Evolutionary conservation across 139 green algal species (phyloP).

Genomic region (Chlorella sp.): DNA sequence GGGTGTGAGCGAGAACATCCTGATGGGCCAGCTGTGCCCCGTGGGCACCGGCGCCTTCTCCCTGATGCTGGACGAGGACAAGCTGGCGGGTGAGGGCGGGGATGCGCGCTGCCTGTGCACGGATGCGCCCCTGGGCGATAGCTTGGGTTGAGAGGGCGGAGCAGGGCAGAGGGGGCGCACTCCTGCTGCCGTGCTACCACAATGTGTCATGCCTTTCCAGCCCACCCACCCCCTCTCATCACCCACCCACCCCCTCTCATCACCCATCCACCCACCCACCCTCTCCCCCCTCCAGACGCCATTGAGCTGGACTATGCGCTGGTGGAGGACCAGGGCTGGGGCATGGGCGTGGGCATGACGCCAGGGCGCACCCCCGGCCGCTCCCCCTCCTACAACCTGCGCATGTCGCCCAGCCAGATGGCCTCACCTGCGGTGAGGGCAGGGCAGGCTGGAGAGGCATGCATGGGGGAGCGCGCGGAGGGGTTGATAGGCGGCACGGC

Average conservation of each 20-base stretch:
- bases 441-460: no score
- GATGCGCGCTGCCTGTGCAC: no score
- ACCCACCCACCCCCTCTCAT: neutral
- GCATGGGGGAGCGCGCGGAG: no score
- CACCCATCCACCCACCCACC: neutral
- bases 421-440: constrained; percentile 38
- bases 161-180: neutral
- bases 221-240: neutral
- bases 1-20: constrained; percentile 97
- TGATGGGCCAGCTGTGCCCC: constrained; percentile 94
- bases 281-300: constrained; percentile 57
- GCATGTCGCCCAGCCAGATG: constrained; percentile 60
- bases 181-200: no score
- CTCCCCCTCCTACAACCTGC: constrained; percentile 40
- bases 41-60: constrained; percentile 93
- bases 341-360: constrained; percentile 43
- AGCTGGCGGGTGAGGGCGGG: constrained; percentile 59
- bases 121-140: no score
- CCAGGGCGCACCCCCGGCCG: constrained; percentile 55
- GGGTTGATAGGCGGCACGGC: no score
- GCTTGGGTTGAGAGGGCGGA: neutral
- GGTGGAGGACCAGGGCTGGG: constrained; percentile 20
- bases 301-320: constrained; percentile 74
- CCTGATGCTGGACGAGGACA: constrained; percentile 91
- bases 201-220: no score